Base-by-base conservation (phyloP, 2,329 filamentous ascomycete species). In the Mycogone perniciosa region DNA sequence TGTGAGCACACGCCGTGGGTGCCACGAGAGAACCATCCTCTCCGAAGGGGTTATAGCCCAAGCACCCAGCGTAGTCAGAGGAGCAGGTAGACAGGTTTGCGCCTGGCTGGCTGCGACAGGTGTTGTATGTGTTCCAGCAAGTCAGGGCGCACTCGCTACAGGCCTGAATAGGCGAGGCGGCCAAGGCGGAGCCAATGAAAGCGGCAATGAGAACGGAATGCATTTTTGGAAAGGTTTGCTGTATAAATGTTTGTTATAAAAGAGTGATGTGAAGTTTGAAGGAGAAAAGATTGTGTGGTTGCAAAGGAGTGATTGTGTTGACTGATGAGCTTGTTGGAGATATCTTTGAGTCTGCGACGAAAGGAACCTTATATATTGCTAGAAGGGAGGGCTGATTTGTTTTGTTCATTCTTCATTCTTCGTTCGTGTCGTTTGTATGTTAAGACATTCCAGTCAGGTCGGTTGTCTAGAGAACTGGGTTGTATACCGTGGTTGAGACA, bases 31-130 rank as follows among this genome's bases (percentile, higher is more conserved):
- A 50, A 10, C 45, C 42, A 27, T 38, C 44, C 31, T 51, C 46
- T 20, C 20, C 20, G 34, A 57, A 64, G 33, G 61, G 61, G 57
- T 55, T 61, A 57, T 55, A 61, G 49, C 56, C 56, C 5, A 63
- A 54, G 55, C 61, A 64, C 8, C 2, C n/a, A 46, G 57, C 57
- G 49, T 58, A 61, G 39, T 57, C 27, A 30, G 60, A 54, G n/a
- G 56, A 58, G 45, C 63, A 65, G 6, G 26, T 31, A 5, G 60
- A 52, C 50, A 53, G 54, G 57, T 64, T 59, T 48, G 58, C 51
- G 40, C 44, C 27, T 11, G 45, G 39, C 11, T 40, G 20, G 26
- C 33, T 37, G 31, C 27, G 7, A 33, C 34, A 48, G 7, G 20
- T 31, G 44, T 48, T 42, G 41, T 41, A 42, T 7, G 44, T 40